phyloP scores from a whole-genome alignment of 2,329 filamentous ascomycete genomes.

The Cytospora piceae region DNA sequence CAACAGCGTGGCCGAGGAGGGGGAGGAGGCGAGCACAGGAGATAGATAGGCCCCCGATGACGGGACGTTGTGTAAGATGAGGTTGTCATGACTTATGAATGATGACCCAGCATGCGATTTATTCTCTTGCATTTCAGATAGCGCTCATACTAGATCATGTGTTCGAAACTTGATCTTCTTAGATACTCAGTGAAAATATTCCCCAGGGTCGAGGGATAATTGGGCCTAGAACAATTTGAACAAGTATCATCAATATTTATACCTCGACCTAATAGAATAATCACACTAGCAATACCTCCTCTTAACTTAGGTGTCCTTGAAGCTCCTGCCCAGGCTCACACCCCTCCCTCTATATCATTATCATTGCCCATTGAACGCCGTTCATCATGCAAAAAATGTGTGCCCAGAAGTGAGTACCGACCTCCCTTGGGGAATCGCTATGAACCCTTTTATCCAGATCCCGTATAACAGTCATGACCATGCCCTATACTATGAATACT shows the following conservation, averaged over 20 bases:
- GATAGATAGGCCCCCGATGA: not conserved
- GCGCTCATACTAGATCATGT: too few relatives aligned
- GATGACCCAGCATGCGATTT: not conserved
- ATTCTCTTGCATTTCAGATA: too few relatives aligned
- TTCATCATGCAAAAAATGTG: constrained; percentile 12
- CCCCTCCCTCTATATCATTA: constrained; percentile 3
- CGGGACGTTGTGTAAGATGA: not conserved
- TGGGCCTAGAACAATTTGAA: not conserved
- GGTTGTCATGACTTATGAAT: not conserved
- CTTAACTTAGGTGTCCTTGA: not conserved
- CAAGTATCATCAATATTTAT: constrained; percentile 2
- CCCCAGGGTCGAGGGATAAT: not conserved
- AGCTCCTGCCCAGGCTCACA: not conserved
- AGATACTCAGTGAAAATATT: not conserved
- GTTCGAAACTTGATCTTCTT: too few relatives aligned
- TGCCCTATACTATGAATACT: not conserved
- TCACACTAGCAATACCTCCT: constrained; percentile 6
- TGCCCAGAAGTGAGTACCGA: not conserved
- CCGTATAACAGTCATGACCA: not conserved
- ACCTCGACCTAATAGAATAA: constrained; percentile 13
- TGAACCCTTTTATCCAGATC: not conserved
- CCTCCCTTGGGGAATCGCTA: constrained; percentile 1
- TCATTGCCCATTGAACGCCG: constrained; percentile 23
- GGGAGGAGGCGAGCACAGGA: not conserved
- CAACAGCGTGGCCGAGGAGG: constrained; percentile 19